A percentile compares a stretch with the other conserved stretches of the same genome.
Evolutionary conservation across 2,329 filamentous ascomycete species (phyloP).

Genomic region (Xylariomycetidae sp.): DNA sequence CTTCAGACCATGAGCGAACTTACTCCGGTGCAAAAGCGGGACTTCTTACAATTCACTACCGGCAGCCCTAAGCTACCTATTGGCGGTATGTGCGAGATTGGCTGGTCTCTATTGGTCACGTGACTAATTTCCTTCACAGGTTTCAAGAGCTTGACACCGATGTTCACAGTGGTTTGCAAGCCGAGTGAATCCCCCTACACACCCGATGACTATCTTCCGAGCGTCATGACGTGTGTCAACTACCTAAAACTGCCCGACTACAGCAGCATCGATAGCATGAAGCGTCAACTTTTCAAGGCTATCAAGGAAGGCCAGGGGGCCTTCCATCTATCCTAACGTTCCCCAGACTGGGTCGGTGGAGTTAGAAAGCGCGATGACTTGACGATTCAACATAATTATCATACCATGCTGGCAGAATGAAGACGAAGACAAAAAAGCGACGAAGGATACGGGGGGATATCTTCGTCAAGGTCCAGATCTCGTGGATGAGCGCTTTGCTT

Average conservation of each 20-base stretch:
- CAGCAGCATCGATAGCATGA: conserved; percentile 70
- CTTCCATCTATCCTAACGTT: conserved; percentile 91
- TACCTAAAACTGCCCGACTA: conserved; percentile 98
- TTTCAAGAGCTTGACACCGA: conserved; percentile 93
- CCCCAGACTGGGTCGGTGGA: no score
- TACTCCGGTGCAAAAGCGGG: conserved; percentile 67
- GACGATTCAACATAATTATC: conserved; percentile 11
- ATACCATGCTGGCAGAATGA: conserved; percentile 11
- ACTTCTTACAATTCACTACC: conserved; percentile 96
- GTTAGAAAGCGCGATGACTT: conserved; percentile 2
- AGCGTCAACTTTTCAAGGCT: conserved; percentile 73
- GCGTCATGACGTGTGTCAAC: conserved; percentile 99
- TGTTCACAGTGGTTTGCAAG: conserved; percentile 99
- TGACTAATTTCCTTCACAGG: conserved; percentile 54
- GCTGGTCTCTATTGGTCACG: no score
- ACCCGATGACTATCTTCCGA: conserved; percentile 96
- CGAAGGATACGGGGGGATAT: no score
- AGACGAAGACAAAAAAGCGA: no score
- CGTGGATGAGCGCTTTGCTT: conserved; percentile 8
- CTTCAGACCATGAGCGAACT: conserved; percentile 93
- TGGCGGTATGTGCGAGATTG: conserved; percentile 64
- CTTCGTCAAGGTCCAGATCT: no score
- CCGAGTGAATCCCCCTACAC: conserved; percentile 92
- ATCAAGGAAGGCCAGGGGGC: conserved; percentile 96
- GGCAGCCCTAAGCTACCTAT: conserved; percentile 97